These are phyloP conservation scores for Amorphotheca resinae DNA, from an alignment of 495 filamentous ascomycete genomes.

Conservation along the genomic window DNA sequence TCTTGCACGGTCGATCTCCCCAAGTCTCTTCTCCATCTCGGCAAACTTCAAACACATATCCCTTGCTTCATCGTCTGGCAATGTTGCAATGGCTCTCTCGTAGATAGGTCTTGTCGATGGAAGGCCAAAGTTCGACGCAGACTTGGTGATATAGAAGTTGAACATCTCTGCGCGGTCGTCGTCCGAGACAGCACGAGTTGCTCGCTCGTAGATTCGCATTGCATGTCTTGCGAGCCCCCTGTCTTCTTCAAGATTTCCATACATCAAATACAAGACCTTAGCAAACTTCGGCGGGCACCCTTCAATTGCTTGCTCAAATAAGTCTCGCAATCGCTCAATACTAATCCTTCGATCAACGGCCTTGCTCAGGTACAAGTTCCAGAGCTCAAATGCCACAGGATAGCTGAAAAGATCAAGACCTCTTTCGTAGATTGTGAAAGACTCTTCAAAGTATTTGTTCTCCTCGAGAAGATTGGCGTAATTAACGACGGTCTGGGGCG, in stretches of 20 bases:
- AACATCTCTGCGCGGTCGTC: slow-evolving; percentile 96
- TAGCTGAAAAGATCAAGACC: slow-evolving; percentile 95
- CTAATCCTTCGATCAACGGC: slow-evolving; percentile 90
- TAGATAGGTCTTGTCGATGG: slow-evolving; percentile 95
- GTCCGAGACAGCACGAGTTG: slow-evolving; percentile 89
- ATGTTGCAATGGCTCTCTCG: slow-evolving; percentile 80
- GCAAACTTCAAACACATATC: slow-evolving; percentile 99
- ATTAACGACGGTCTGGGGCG: slow-evolving; percentile 96
- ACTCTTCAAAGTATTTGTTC: slow-evolving; percentile 91
- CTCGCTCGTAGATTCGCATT: slow-evolving; percentile 98
- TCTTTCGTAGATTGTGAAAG: slow-evolving; percentile 95
- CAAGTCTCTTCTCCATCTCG: slow-evolving; percentile 93
- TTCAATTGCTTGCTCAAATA: slow-evolving; percentile 96
- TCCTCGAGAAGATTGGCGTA: slow-evolving; percentile 96
- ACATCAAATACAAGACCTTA: slow-evolving; percentile 94
- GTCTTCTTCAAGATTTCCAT: slow-evolving; percentile 94
- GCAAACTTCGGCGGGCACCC: slow-evolving; percentile 92
- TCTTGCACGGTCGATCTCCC: slow-evolving; percentile 90
- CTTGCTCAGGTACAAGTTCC: slow-evolving; percentile 97
- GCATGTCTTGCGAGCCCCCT: slow-evolving; percentile 91
- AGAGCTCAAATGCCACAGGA: slow-evolving; percentile 94
- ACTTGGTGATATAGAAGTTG: slow-evolving; percentile 99
- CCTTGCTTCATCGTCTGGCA: slow-evolving; percentile 87
- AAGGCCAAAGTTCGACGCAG: slow-evolving; percentile 92
- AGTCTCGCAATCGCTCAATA: slow-evolving; percentile 86